phyloP scores from a whole-genome alignment of 2,329 filamentous ascomycete species.

The Dothistroma pini region DNA sequence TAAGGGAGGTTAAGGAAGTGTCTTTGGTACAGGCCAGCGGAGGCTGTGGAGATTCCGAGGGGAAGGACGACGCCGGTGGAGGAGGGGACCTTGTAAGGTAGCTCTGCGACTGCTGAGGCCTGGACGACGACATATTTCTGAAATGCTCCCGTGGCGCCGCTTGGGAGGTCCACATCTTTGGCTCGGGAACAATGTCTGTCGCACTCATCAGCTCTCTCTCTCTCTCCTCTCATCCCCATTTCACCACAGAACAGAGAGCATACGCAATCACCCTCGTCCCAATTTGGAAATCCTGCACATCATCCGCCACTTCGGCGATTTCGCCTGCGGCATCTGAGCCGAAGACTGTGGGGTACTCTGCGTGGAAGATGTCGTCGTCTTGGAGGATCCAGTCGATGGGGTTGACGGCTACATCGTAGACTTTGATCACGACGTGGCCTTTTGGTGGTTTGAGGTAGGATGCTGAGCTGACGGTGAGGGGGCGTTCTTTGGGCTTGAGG shows the following conservation, averaged over 20 bases:
- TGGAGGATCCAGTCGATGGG: constrained; percentile 43
- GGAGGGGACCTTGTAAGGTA: constrained; percentile 39
- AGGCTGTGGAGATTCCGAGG: constrained; percentile 41
- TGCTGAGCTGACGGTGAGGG: constrained; percentile 37
- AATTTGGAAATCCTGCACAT: constrained; percentile 43
- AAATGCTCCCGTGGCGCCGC: constrained; percentile 28
- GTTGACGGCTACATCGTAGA: constrained; percentile 42
- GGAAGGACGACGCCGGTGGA: constrained; percentile 42
- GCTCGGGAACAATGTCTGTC: constrained; percentile 19
- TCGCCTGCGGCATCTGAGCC: constrained; percentile 47
- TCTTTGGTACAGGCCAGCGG: constrained; percentile 33
- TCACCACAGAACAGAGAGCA: constrained; percentile 4
- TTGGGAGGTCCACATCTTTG: constrained; percentile 13
- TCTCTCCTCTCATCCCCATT: no score
- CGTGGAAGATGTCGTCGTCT: constrained; percentile 27
- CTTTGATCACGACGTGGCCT: constrained; percentile 41
- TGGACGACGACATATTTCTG: constrained; percentile 35
- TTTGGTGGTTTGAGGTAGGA: constrained; percentile 36
- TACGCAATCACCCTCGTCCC: constrained; percentile 46
- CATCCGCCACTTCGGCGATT: constrained; percentile 45
- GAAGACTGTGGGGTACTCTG: constrained; percentile 37
- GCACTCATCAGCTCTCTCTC: constrained; percentile 1
- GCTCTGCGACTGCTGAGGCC: constrained; percentile 35
- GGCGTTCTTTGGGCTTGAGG: constrained; percentile 30
- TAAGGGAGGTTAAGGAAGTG: constrained; percentile 26